Evolutionary conservation across 768 basidiomycete species (phyloP).

Genomic region (Termitomyces titanicus): DNA sequence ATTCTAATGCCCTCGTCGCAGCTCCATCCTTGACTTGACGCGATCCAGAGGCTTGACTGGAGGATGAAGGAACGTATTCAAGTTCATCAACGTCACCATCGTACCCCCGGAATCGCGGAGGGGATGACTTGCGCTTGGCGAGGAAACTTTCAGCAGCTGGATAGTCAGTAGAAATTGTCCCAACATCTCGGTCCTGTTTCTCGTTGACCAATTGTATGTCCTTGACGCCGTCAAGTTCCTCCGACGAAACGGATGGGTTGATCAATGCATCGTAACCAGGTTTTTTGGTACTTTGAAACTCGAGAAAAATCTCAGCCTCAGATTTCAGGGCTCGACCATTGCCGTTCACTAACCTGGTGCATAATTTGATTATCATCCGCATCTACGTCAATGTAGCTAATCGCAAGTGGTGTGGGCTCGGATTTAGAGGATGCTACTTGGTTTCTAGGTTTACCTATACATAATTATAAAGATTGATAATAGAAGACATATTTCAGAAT

Average conservation of each 20-base stretch:
- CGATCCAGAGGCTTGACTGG: background rate
- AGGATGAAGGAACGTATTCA: background rate
- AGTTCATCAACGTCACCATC: background rate
- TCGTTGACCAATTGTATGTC: background rate
- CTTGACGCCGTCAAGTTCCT: background rate
- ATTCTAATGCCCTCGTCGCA: slow-evolving; percentile 10
- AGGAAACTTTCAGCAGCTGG: background rate
- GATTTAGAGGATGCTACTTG: background rate
- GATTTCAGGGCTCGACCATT: background rate
- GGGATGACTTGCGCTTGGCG: background rate
- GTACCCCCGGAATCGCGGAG: background rate
- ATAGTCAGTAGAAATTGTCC: background rate
- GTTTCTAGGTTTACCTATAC: background rate
- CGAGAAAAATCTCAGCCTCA: background rate
- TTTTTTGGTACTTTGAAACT: background rate
- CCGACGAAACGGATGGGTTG: background rate
- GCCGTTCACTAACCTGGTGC: background rate
- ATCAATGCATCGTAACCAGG: background rate
- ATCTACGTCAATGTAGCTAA: background rate
- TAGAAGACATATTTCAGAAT: background rate
- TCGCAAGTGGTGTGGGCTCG: background rate
- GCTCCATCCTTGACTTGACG: slow-evolving; percentile 11
- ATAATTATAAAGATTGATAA: background rate
- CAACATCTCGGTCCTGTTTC: background rate
- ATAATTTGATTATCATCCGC: background rate